phyloP scores from a whole-genome alignment of 73 alveolate genomes.

The Paramecium primaurelia region DNA sequence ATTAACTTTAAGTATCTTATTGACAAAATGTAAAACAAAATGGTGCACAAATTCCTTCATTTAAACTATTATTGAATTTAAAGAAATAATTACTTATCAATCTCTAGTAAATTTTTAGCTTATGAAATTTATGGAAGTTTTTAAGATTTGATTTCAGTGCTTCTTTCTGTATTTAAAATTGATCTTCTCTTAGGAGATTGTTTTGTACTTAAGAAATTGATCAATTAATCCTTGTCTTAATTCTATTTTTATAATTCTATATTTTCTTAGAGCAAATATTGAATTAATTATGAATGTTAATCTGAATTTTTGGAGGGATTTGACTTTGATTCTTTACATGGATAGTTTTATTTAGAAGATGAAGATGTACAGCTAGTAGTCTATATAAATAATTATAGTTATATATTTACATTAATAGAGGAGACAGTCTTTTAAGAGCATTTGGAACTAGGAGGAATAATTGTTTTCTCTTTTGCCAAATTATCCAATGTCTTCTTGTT shows the following conservation, averaged over 20 bases:
- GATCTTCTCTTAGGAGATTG: neutral
- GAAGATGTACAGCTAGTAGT: conserved; percentile 1
- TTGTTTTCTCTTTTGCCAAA: neutral
- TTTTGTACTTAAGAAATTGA: neutral
- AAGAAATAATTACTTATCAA: neutral
- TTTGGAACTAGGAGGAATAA: conserved; percentile 21
- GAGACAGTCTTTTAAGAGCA: conserved; percentile 16
- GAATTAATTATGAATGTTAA: neutral
- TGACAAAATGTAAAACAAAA: neutral
- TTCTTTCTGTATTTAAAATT: neutral
- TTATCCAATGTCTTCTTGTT: neutral
- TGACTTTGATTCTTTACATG: neutral
- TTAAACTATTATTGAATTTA: neutral
- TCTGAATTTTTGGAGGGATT: neutral
- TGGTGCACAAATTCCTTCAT: neutral
- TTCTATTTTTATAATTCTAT: neutral
- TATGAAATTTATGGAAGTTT: neutral
- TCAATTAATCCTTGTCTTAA: conserved; percentile 6
- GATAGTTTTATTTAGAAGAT: neutral
- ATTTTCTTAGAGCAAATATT: neutral
- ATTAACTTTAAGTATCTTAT: neutral
- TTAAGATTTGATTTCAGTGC: neutral
- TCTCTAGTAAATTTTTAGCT: neutral
- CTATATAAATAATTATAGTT: neutral
- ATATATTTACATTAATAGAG: neutral